Base-by-base conservation (phyloP, 2,329 filamentous ascomycete species). In the Thielaviopsis populi region DNA sequence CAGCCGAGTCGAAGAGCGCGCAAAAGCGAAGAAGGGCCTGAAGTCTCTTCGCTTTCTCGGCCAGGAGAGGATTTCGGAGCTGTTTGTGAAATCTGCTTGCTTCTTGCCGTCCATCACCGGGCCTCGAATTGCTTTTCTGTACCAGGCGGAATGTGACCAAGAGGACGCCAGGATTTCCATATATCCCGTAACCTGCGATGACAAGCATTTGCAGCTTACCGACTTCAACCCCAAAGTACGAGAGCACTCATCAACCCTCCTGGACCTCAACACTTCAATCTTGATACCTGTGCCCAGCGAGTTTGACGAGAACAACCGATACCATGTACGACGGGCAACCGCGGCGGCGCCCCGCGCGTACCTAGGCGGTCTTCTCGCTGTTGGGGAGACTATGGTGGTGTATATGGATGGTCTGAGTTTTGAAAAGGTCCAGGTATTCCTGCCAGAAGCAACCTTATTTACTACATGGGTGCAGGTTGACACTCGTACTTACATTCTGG, bases 391-490 rank as follows among this genome's bases (percentile, higher is more conserved):
- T 0, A 84, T 85, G 1, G 81, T 99, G 65, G 83, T 86, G 8
- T 97, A 97, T 72, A 85, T 94, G 66, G 88, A 96, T 70, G 88
- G 90, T 66, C 80, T 87, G 41, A 88, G 80, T 22, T 85, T 86
- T 67, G 81, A 84, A 41, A 80, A 80, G 13, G 80, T 90, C 13
- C 82, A 85, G 19, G 80, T 84, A 8, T 76, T 79, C 0, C 75
- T 96, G 1, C 78, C 83, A 0, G 85, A 92, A 64, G 83, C 91
- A 0, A 90, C 87, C 2, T 86, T 96, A 42, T 97, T 95, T 69
- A 87, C 94, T n/a, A 85, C 90, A 1, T 99, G 92, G 91, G 88
- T 88, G 67, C 83, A 86, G 69, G 85, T 94, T 61, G 89, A 97
- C 70, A 83, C 84, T 27, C 85, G 87, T 46, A 82, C 87, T 69